Percentiles rank a stretch among this genome's conserved stretches.
phyloP scores from a whole-genome alignment of 2,329 filamentous ascomycete species.

The Ceratocystis alfenasii region DNA sequence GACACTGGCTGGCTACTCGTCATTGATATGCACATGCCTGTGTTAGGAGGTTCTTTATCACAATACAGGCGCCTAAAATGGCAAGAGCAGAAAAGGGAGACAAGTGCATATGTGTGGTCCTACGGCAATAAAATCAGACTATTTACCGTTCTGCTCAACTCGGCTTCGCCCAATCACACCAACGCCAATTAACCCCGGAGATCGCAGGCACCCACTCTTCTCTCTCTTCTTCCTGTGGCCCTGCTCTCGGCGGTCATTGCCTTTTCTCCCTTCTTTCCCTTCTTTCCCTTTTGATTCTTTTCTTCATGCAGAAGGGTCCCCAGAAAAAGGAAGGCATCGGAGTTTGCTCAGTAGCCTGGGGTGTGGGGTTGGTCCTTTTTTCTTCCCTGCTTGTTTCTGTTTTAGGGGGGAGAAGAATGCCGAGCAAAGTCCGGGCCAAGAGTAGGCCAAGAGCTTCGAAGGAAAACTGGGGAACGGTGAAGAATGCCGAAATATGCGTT shows the following conservation, averaged over 20 bases:
- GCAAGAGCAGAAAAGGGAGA: no score
- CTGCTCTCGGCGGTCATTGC: no score
- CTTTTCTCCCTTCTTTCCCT: background rate
- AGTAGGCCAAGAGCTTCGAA: background rate
- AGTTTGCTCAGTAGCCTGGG: background rate
- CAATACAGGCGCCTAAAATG: no score
- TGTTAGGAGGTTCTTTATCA: no score
- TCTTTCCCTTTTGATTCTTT: background rate
- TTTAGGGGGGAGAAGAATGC: background rate
- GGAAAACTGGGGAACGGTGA: background rate
- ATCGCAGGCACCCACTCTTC: no score
- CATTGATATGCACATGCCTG: no score
- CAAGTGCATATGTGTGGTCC: background rate
- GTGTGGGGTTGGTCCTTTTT: no score
- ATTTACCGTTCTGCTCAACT: background rate
- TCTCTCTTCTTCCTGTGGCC: no score
- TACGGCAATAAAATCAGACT: background rate
- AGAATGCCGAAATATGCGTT: background rate
- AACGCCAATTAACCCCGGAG: no score
- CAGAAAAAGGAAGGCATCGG: conserved; percentile 11
- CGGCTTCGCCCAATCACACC: no score
- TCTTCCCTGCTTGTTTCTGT: background rate
- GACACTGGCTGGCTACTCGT: no score
- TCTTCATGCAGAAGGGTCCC: background rate
- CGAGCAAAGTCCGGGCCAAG: conserved; percentile 8